phyloP scores from a whole-genome alignment of 345 rosid species.

The Gossypium arboreum region DNA sequence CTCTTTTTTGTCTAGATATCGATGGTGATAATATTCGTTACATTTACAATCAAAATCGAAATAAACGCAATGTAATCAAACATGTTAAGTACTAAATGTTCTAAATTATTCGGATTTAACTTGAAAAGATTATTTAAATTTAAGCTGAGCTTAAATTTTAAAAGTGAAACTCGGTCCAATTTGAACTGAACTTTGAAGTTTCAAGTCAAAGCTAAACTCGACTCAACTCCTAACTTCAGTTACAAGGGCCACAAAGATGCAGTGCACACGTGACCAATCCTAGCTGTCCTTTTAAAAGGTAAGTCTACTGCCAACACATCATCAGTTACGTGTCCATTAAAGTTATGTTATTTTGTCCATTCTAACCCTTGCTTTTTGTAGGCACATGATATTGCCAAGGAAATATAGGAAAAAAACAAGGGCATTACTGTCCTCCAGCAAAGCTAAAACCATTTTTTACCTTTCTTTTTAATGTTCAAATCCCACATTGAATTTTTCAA shows the following conservation, averaged over 20 bases:
- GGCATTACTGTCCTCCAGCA: conserved; percentile 24
- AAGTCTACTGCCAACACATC: conserved; percentile 7
- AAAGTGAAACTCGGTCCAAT: no score
- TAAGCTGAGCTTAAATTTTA: no score
- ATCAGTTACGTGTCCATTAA: conserved; percentile 5
- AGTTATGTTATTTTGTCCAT: conserved; percentile 15
- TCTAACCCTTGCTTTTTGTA: conserved; percentile 4
- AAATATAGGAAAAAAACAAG: background rate
- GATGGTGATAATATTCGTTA: no score
- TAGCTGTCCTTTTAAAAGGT: conserved; percentile 2
- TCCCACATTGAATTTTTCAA: conserved; percentile 15
- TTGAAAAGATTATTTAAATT: no score
- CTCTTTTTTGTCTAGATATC: background rate
- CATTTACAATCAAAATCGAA: no score
- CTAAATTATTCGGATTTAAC: no score
- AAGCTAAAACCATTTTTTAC: conserved; percentile 32
- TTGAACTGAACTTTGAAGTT: no score
- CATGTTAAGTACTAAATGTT: no score
- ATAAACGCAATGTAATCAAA: no score
- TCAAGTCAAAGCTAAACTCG: no score
- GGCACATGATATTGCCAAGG: background rate
- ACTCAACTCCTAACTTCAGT: no score
- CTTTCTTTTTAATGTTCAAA: conserved; percentile 15
- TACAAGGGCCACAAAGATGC: background rate
- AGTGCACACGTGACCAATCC: background rate